Base-by-base conservation (phyloP, 2,329 filamentous ascomycete species). In the Coleophoma eucalyptorum region DNA sequence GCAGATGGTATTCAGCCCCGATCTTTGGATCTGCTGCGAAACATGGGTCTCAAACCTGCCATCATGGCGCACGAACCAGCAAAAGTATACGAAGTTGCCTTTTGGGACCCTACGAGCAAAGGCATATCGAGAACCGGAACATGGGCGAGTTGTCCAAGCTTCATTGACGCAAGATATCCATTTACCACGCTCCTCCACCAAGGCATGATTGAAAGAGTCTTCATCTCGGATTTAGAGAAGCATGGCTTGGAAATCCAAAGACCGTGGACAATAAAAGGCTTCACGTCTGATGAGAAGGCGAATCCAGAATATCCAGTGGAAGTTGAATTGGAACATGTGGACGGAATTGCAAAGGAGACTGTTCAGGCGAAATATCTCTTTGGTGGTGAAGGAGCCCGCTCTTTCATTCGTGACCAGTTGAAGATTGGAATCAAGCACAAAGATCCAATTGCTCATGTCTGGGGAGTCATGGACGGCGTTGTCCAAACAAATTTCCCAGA, bases 1-100 rank as follows among this genome's bases (percentile, higher is more conserved):
- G 92, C 91, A 50, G 91, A 96, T 70, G 91, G 90, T 55, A 95
- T 97, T 51, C 91, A 96, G 72, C 91, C 91, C 35, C 85, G 92
- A 37, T 95, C 91, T 0, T 77, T 95, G 20, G 91, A 96, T 61
- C 80, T 96, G 15, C 76, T 96, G 44, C 84, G 88, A 48, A 96
- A 96, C 65, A 90, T 96, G 86, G 90, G 89, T 1, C 74, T 96
- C 51, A 96, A 96, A 73, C 82, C 89, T 42, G 83, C 84, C 50
- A 89, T 96, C 64, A 96, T 96, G 90, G 87, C 84, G 18, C 79
- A 93, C 64, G 83, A 91, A 56, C 92, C 92, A 6, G 91, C 91
- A 1, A 90, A 89, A 62, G 90, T 97, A 21, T 96, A 81, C 59
- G 85, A 89, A 63, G 83, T 86, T 21, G 85, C 84, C 2, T 89